These are phyloP conservation scores for Malus orientalis DNA, from an alignment of 306 rosid species.

Conservation along the genomic window DNA sequence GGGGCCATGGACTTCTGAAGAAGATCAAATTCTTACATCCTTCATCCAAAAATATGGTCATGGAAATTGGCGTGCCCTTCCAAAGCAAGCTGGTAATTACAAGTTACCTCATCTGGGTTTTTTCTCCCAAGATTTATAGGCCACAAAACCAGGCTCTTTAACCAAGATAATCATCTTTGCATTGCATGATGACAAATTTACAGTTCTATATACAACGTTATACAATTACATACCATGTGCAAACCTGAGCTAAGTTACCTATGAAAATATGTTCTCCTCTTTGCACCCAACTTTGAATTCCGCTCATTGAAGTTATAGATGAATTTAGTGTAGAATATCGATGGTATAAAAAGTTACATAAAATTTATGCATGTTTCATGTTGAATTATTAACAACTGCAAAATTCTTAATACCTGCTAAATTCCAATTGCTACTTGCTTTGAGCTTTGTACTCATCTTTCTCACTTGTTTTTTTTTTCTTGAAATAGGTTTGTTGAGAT, in stretches of 20 bases:
- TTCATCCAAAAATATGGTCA: conserved; percentile 60
- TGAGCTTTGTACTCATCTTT: conserved; percentile 1
- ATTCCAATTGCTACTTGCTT: background rate
- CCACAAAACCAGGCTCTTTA: background rate
- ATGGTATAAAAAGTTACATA: background rate
- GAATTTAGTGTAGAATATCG: background rate
- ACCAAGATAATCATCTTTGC: background rate
- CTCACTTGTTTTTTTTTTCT: background rate
- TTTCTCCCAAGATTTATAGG: background rate
- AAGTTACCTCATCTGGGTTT: background rate
- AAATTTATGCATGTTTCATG: background rate
- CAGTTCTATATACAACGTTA: background rate
- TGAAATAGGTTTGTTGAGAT: conserved; percentile 61
- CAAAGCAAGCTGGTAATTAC: conserved; percentile 74
- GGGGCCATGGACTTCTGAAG: conserved; percentile 90
- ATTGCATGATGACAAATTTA: background rate
- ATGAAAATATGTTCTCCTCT: too few relatives aligned
- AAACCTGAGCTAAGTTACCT: background rate
- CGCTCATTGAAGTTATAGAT: too few relatives aligned
- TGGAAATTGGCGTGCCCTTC: conserved; percentile 96
- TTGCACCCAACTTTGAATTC: background rate
- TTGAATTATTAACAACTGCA: too few relatives aligned
- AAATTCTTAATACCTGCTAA: background rate
- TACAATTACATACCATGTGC: background rate
- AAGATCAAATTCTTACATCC: conserved; percentile 63